These are phyloP conservation scores for Linum lewisii DNA, from an alignment of 345 rosid species.

Conservation along the genomic window DNA sequence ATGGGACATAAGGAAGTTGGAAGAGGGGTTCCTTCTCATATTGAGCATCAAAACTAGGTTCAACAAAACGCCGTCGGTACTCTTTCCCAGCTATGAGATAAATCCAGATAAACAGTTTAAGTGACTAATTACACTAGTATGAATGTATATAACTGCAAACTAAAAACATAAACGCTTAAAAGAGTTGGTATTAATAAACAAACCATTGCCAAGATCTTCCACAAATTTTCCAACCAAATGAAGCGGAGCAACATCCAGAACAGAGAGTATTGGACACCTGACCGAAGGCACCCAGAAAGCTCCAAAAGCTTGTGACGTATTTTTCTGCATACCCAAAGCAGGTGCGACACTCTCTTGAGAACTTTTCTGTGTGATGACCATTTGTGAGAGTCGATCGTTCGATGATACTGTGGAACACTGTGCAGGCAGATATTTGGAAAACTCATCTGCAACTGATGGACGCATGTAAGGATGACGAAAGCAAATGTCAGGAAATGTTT, in stretches of 20 bases:
- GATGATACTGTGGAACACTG: slow-evolving; percentile 17
- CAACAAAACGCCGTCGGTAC: slow-evolving; percentile 42
- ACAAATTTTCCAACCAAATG: slow-evolving; percentile 48
- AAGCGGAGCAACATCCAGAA: slow-evolving; percentile 56
- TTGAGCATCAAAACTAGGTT: slow-evolving; percentile 38
- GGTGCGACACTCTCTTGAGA: slow-evolving; percentile 10
- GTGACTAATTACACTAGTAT: slow-evolving; percentile 8
- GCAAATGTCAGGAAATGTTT: slow-evolving; percentile 41
- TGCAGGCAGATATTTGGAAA: slow-evolving; percentile 13
- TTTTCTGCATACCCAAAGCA: slow-evolving; percentile 15
- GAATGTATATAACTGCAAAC: slow-evolving; percentile 12
- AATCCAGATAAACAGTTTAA: slow-evolving; percentile 12
- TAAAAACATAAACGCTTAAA: not conserved
- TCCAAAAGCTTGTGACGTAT: slow-evolving; percentile 18
- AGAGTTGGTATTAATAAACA: slow-evolving; percentile 9
- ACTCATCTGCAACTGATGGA: slow-evolving; percentile 32
- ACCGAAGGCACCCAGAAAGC: slow-evolving; percentile 37
- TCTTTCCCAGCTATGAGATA: slow-evolving; percentile 53
- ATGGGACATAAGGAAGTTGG: slow-evolving; percentile 31
- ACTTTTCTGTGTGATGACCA: slow-evolving; percentile 18
- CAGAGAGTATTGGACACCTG: slow-evolving; percentile 33
- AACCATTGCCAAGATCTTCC: slow-evolving; percentile 57
- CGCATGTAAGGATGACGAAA: slow-evolving; percentile 33
- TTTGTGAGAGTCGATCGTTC: slow-evolving; percentile 14
- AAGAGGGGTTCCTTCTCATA: slow-evolving; percentile 66